These are phyloP conservation scores for Beauveria sp. DNA, from an alignment of 2,329 filamentous ascomycete genomes.

Conservation along the genomic window DNA sequence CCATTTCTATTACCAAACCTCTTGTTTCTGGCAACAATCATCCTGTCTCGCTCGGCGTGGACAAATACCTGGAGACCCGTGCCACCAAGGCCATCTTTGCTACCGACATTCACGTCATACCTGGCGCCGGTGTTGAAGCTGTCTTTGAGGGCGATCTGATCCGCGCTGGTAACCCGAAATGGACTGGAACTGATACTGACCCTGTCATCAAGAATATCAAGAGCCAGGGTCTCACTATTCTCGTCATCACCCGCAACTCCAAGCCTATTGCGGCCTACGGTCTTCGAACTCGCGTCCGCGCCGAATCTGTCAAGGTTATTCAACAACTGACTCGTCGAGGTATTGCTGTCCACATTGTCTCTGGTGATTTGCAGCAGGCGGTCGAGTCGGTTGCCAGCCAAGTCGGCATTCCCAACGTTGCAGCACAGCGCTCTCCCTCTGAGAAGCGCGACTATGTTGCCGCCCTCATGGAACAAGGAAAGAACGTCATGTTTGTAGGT, in stretches of 20 bases:
- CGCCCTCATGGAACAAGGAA: conserved; percentile 24
- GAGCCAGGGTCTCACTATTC: conserved; percentile 19
- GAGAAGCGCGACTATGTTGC: conserved; percentile 49
- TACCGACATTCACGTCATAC: conserved; percentile 26
- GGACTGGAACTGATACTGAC: conserved; percentile 26
- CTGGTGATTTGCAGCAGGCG: conserved; percentile 44
- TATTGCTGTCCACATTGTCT: conserved; percentile 48
- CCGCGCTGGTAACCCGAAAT: conserved; percentile 38
- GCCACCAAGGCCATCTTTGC: conserved; percentile 13
- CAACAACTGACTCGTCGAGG: conserved; percentile 34
- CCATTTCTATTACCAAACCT: conserved; percentile 20
- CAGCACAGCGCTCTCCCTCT: conserved; percentile 39
- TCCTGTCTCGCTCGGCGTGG: conserved; percentile 42
- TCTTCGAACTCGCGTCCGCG: conserved; percentile 30
- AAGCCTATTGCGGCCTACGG: conserved; percentile 39
- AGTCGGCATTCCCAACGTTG: conserved; percentile 30
- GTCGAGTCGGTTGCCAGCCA: conserved; percentile 42
- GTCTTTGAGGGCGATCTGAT: conserved; percentile 22
- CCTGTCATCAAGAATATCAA: conserved; percentile 16
- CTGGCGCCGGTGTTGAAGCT: conserved; percentile 34
- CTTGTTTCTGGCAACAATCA: conserved; percentile 36
- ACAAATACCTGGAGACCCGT: conserved; percentile 28
- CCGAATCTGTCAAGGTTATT: conserved; percentile 37
- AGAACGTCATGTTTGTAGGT: conserved; percentile 48
- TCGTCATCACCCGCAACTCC: conserved; percentile 20